Conservation (phyloP, 2,329 filamentous ascomycete genomes). For the Anthostomella pinea region DNA sequence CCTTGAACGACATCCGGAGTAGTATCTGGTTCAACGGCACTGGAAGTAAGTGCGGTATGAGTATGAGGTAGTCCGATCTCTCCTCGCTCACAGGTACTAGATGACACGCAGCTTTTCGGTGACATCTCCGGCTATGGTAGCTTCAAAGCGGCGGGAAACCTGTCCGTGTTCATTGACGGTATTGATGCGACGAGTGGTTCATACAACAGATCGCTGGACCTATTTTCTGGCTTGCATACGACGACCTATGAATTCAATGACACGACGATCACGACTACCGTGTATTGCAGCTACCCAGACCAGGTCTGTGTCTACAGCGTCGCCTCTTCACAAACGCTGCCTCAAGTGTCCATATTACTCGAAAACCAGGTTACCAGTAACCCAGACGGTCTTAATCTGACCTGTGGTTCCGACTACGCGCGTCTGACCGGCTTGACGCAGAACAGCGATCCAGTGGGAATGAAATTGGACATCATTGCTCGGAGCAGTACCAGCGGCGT, state of each 20-base stretch:
- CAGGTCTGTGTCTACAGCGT: slow-evolving; percentile 33
- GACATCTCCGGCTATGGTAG: slow-evolving; percentile 38
- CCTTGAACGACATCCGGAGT: slow-evolving; percentile 41
- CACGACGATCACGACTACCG: slow-evolving; percentile 30
- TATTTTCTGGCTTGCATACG: slow-evolving; percentile 40
- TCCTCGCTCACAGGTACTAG: slow-evolving; percentile 4
- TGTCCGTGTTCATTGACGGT: slow-evolving; percentile 38
- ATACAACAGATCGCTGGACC: slow-evolving; percentile 43
- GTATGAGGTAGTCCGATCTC: neutral
- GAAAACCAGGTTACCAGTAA: slow-evolving; percentile 37
- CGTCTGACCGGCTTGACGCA: slow-evolving; percentile 7
- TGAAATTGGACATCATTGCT: slow-evolving; percentile 13
- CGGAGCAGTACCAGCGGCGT: slow-evolving; percentile 1
- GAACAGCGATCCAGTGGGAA: slow-evolving; percentile 12
- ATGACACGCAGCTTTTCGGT: slow-evolving; percentile 10
- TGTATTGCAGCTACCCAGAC: slow-evolving; percentile 45
- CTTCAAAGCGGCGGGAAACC: slow-evolving; percentile 45
- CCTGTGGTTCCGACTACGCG: slow-evolving; percentile 1
- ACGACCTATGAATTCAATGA: slow-evolving; percentile 31
- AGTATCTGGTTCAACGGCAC: slow-evolving; percentile 48
- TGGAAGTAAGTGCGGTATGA: slow-evolving; percentile 33
- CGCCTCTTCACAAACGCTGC: slow-evolving; percentile 29
- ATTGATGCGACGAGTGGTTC: slow-evolving; percentile 23
- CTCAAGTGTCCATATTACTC: slow-evolving; percentile 38
- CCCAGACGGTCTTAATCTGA: slow-evolving; percentile 1